phyloP scores from a whole-genome alignment of 139 green algal species.

The Chlamydomonas incerta region DNA sequence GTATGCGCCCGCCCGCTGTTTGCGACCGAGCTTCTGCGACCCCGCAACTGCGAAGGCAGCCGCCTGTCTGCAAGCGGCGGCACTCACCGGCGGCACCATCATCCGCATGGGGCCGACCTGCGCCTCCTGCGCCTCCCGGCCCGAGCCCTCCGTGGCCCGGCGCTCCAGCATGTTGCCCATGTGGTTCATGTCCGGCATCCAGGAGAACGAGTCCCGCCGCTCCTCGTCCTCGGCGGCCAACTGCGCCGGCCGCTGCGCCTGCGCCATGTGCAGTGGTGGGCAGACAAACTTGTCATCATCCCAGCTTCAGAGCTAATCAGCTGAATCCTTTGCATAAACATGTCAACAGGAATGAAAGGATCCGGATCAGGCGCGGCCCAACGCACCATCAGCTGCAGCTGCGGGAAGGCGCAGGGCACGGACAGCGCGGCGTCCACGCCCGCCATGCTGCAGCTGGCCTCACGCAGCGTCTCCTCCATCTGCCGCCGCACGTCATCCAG shows the following conservation, averaged over 20 bases:
- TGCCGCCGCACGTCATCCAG: conserved; percentile 7
- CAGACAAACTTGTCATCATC: no score
- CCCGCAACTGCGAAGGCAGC: no score
- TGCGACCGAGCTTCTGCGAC: no score
- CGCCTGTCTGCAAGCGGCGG: no score
- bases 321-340: no score
- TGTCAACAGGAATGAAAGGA: no score
- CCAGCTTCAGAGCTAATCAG: no score
- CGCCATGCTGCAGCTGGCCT: neutral
- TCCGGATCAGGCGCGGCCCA: no score
- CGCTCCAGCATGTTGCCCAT: conserved; percentile 21
- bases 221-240: neutral
- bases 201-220: conserved; percentile 9
- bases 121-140: neutral
- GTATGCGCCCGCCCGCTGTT: no score
- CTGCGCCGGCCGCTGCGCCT: neutral
- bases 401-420: conserved; percentile 17
- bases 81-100: neutral
- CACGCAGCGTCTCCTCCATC: neutral
- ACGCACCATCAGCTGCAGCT: neutral
- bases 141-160: neutral
- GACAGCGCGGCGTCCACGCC: conserved; percentile 11
- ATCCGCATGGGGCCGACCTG: neutral
- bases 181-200: conserved; percentile 11
- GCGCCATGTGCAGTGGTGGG: no score